Base-by-base conservation (phyloP, 805 yeast genomes). In the Priceomyces medius region DNA sequence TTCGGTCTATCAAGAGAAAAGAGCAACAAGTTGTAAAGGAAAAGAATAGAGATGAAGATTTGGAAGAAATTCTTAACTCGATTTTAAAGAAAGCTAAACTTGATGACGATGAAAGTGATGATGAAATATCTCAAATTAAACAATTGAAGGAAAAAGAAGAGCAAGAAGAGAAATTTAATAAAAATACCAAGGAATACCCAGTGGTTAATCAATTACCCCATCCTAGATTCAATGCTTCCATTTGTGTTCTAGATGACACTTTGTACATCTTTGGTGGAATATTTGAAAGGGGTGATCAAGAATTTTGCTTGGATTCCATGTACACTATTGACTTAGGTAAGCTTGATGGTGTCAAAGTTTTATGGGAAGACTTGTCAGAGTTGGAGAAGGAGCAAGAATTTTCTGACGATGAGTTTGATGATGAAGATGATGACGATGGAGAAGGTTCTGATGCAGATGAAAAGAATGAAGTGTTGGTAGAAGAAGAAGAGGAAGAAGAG, bases 211-310 rank as follows among this genome's bases (percentile, higher is more conserved):
- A 76, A 49, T 63, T 88, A 41, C 98, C 98, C 2, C 97, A 91
- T 56, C 79, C 90, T 2, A 73, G 98, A 53, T 91, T 89, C 68
- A 91, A 91, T 58, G 81, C 96, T 3, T 67, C 90, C 2, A 79
- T 88, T 3, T 82, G 95, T 43, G 96, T 91, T 1, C 80, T 85
- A 28, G 95, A 85, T 51, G 98, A 91, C 57, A 76, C 74, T 0
- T 69, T 89, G 44, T 91, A 81, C 62, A 84, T 93, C 7, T 89
- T 77, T 57, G 96, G 97, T 18, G 99, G 98, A 51, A 78, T 83
- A 32, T 91, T 83, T 81, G 98, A 93, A 59, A 66, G 76, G 21
- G 96, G 90, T 3, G 98, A 93, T 38, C 83, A 77, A 45, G 99
- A 91, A 59, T 86, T 76, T 59, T 77, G 79, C 31, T 74, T 93